Base-by-base conservation (phyloP, 148 eudicot genomes). In the Vaccinium vitisidaea region DNA sequence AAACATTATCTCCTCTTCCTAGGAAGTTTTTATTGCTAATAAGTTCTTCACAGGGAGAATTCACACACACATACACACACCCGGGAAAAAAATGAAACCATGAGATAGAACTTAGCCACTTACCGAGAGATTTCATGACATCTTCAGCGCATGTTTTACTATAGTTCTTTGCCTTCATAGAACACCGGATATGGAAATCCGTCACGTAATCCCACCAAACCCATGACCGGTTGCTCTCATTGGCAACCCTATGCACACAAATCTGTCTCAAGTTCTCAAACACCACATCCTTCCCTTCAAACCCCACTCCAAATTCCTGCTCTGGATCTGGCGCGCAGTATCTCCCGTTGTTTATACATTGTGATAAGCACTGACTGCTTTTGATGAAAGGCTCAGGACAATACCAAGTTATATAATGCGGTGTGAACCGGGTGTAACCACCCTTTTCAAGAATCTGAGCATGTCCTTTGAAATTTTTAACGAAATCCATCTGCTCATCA, bases 141-240 rank as follows among this genome's bases (percentile, higher is more conserved):
- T 91, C 90, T 82, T 90, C 93, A 8, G 98, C 98, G 82, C 99
- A 97, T 46, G 90, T 86, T 82, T 86, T 93, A 89, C 88, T 95
- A 85, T 94, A 97, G 54, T 88, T 87, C 80, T 90, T 93, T 85
- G 91, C 86, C 88, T 97, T 97, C 99, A 97, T 97, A 15, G 98
- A 95, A 82, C 99, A 97, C 83, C 98, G 91, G 53, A 97, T 87
- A 79, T 97, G 99, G 53, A 95, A 95, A 93, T 97, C 99, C 15
- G 99, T 93, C 63, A 95, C 98, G 84, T 89, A 97, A 79, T 97
- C 99, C 99, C 99, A 97, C 99, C 99, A 97, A 83, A 95, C 92
- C 99, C 99, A 97, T 4, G 99, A 88, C 69, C 95, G 91, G 50
- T 89, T 90, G 77, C 85, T 88, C 58, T 90, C 92, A 80, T 97